Evolutionary conservation across 108 stramenopile species (phyloP).

Genomic region (Cylindrotheca fusiformis): DNA sequence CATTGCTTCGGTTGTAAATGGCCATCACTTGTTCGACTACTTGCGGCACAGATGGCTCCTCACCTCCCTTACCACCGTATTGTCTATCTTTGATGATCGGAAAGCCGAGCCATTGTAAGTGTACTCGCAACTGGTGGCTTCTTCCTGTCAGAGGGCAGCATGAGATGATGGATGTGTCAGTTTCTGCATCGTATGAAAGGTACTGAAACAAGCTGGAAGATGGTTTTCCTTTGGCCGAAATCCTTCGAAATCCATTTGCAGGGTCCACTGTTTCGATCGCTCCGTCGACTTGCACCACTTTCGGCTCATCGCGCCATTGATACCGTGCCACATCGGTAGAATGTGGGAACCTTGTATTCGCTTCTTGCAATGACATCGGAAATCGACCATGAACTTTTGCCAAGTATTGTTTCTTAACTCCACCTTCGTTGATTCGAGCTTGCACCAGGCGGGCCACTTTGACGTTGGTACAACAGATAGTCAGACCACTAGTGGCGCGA

Average conservation of each 20-base stretch:
- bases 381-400: conserved; percentile 67
- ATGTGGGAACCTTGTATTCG: neutral
- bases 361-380: conserved; percentile 26
- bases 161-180: conserved; percentile 55
- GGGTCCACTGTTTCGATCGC: conserved; percentile 66
- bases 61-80: conserved; percentile 59
- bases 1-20: neutral
- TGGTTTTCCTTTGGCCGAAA: conserved; percentile 56
- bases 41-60: neutral
- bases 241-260: conserved; percentile 55
- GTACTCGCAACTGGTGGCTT: conserved; percentile 91
- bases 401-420: conserved; percentile 67
- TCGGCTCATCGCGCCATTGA: conserved; percentile 15
- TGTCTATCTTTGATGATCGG: conserved; percentile 81
- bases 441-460: conserved; percentile 63
- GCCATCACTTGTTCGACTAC: neutral
- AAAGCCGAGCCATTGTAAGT: conserved; percentile 70
- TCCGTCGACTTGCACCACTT: conserved; percentile 52
- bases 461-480: conserved; percentile 56
- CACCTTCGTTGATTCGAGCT: conserved; percentile 32
- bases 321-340: conserved; percentile 18
- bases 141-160: conserved; percentile 85
- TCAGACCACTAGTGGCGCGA: conserved; percentile 74
- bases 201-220: conserved; percentile 66
- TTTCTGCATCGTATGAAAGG: conserved; percentile 42